Percentiles rank a stretch among this genome's conserved stretches.
Evolutionary conservation across 495 filamentous ascomycete genomes (phyloP).

Genomic region (Wilcoxina mikolae): DNA sequence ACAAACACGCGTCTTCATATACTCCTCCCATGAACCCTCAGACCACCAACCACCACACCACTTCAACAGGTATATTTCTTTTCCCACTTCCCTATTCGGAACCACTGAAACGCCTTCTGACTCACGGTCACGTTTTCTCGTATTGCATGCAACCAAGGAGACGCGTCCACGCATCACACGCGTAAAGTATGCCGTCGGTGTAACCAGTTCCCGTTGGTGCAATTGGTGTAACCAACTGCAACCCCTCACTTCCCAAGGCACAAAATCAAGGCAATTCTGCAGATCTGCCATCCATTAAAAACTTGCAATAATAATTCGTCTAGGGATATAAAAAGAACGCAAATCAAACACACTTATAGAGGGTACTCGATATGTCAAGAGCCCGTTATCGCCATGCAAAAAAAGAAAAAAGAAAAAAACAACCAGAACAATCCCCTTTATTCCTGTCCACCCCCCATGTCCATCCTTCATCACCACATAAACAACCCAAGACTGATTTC

Average conservation of each 20-base stretch:
- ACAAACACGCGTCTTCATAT: neutral
- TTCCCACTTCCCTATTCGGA: too few species aligned
- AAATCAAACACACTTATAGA: neutral
- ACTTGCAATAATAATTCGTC: neutral
- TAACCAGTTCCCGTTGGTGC: too few species aligned
- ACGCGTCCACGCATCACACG: too few species aligned
- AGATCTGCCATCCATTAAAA: neutral
- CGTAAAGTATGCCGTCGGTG: too few species aligned
- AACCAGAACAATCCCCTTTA: too few species aligned
- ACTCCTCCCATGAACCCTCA: neutral
- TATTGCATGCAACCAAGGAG: too few species aligned
- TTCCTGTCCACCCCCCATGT: neutral
- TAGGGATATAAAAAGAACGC: neutral
- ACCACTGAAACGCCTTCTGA: too few species aligned
- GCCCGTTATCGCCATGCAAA: neutral
- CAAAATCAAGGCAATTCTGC: neutral
- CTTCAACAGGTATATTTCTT: too few species aligned
- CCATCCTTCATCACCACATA: neutral
- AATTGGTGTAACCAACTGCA: neutral
- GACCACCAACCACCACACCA: neutral
- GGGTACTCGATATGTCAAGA: too few species aligned
- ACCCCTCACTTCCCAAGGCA: neutral
- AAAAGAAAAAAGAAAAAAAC: neutral
- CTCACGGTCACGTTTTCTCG: too few species aligned
- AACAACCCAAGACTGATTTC: neutral